Evolutionary conservation across 768 basidiomycete species (phyloP), one percentile per base, ranked within the genome.

Genomic region (Serendipita sp.): DNA sequence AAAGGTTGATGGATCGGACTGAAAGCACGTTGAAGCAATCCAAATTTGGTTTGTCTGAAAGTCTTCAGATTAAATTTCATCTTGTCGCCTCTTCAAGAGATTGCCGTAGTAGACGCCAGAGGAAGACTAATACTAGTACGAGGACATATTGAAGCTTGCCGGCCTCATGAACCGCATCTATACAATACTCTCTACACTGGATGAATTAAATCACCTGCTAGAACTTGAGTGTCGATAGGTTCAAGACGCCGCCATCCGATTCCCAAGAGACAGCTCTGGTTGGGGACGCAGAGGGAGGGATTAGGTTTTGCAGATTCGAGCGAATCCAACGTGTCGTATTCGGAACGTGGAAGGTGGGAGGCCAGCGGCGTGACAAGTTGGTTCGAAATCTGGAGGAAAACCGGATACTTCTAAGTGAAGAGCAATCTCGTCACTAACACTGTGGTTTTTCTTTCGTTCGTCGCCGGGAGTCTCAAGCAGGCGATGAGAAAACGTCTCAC

Each of bases 31-130:
- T 18, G 41, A 30, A 28, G 3, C 41, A 7, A n/a, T 10, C n/a
- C n/a, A n/a, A n/a, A n/a, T 37, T 8, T 5, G 16, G 56, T 28
- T 35, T 32, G 35, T 18, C 28, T 37, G 16, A 30, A 3, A 28
- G 16, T 4, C 56, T 24, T 5, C 35, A 86, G 85, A 86, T 4
- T 98, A 98, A 72, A 92, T 98, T 60, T 94, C 93, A 35, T 95
- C 93, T 66, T 83, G 95, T 16, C 82, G 95, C 10, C 80, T 97
- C 0, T 79, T 98, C 24, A 24, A 24, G 24, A 24, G 2, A 80
- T 97, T 37, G 93, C 93, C 1, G 82, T 98, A 18, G 93, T 95
- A 1, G 95, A 98, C 69, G 95, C 94, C 0, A 95, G 95, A 15
- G 92, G 93, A 0, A 81, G 95, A 38, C 76, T 97, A 48, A 97